Conservation (phyloP, 2,329 filamentous ascomycete genomes). For the Mollisiaceae sp. region DNA sequence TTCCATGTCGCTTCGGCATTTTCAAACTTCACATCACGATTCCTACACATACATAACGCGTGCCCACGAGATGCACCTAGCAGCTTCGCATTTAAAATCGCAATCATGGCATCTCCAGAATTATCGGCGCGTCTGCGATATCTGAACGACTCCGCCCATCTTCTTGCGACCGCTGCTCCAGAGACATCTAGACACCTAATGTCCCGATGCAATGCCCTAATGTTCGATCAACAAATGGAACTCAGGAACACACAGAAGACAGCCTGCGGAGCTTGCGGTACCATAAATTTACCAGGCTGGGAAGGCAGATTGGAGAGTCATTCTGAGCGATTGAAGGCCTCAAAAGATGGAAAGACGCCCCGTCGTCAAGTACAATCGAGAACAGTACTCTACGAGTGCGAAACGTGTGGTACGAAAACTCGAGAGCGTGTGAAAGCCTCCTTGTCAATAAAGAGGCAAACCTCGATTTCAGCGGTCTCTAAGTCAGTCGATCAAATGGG, state of each 20-base stretch:
- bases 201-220: conserved; percentile 55
- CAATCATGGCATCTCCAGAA: conserved; percentile 35
- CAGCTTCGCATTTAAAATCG: not conserved
- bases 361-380: conserved; percentile 18
- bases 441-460: conserved; percentile 11
- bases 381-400: conserved; percentile 39
- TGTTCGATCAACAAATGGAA: conserved; percentile 52
- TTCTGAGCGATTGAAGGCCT: not conserved
- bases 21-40: not conserved
- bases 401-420: conserved; percentile 37
- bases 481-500: not conserved
- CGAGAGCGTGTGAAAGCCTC: conserved; percentile 26
- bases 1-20: conserved; percentile 17
- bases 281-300: conserved; percentile 60
- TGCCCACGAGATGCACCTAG: not conserved
- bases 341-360: conserved; percentile 16
- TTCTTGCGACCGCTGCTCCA: conserved; percentile 57
- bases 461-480: not conserved
- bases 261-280: conserved; percentile 64
- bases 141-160: conserved; percentile 64
- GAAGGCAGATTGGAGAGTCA: conserved; percentile 28
- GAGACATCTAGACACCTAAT: conserved; percentile 65
- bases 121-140: conserved; percentile 41
- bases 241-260: conserved; percentile 57
- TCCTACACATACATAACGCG: conserved; percentile 16